Evolutionary conservation across 73 alveolate species (phyloP), one percentile per base, ranked within the genome.

Genomic region (Stentor roeselii): DNA sequence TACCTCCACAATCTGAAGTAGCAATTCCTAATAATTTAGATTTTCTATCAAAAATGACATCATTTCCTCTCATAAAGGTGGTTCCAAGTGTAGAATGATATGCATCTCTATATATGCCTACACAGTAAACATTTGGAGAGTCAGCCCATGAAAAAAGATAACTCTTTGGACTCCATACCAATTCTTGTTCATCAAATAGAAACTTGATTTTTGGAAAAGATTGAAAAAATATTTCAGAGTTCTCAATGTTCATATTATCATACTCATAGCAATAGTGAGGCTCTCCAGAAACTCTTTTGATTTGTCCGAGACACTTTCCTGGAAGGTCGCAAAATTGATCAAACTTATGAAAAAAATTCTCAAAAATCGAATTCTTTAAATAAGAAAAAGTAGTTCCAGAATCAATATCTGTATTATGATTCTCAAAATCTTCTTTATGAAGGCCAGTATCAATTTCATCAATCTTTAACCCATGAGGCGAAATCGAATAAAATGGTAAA

Each of bases 331-430:
- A 76, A 41, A n/a, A 76, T 15, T 76, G 14, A 21, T 76, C 74
- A 21, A 76, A 36, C 21, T 21, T 32, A 32, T 27, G 39, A 15
- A 15, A 37, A 6, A 76, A 37, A n/a, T 27, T 34, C 27, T 37
- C 76, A 41, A 36, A 76, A 36, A 76, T 39, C 14, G 30, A n/a
- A 1, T 30, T 76, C n/a, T 27, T 37, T 38, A 94, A 75, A 76
- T 92, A 93, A n/a, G 95, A 42, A 75, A 89, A 82, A 60, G 98
- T 94, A 15, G 98, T 94, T 31, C 98, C 98, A 30, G 97, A 92
- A 87, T 94, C 98, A 60, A 92, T 27, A 82, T 91, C 59, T 21
- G 86, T 90, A 15, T 34, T 3, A 1, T 60, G 14, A 30, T 35
- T 78, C 4, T 59, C 11, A 32, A 59, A 27, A 1, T 78, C 90